Percentiles rank a stretch among this genome's conserved stretches.
These are phyloP conservation scores for Conringia planisiliqua DNA, from an alignment of 345 rosid genomes.

Conservation along the genomic window DNA sequence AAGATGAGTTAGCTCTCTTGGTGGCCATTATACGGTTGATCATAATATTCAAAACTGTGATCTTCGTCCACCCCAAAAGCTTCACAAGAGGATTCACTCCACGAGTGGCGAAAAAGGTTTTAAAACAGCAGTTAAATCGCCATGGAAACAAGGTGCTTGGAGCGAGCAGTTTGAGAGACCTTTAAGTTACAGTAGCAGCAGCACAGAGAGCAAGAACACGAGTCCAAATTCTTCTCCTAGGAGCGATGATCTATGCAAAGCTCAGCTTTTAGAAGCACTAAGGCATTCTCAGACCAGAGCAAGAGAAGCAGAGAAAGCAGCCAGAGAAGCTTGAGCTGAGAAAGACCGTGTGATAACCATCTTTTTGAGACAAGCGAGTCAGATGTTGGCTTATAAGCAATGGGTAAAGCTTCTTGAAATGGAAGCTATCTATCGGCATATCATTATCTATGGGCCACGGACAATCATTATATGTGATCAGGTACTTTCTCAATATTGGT, in stretches of 20 bases:
- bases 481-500: too few relatives aligned
- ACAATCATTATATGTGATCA: too few relatives aligned
- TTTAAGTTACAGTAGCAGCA: constrained; percentile 30
- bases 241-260: constrained; percentile 55
- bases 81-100: constrained; percentile 23
- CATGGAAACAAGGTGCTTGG: constrained; percentile 30
- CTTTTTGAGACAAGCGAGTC: constrained; percentile 86
- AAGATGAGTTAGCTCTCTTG: constrained; percentile 72
- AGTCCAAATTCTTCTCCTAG: constrained; percentile 32
- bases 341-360: constrained; percentile 72
- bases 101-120: constrained; percentile 24
- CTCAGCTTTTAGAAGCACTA: constrained; percentile 82
- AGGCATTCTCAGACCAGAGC: constrained; percentile 95
- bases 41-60: constrained; percentile 71
- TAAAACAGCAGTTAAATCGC: background rate
- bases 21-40: constrained; percentile 64
- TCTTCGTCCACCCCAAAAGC: constrained; percentile 80
- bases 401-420: constrained; percentile 89
- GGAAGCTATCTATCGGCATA: constrained; percentile 57
- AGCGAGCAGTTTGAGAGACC: constrained; percentile 36
- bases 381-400: constrained; percentile 87
- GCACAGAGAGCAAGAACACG: constrained; percentile 22
- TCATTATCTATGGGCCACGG: too few relatives aligned
- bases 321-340: constrained; percentile 68
- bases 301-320: constrained; percentile 90